Conservation (phyloP, 2,329 filamentous ascomycete genomes). For the Uncinocarpus reesii region DNA sequence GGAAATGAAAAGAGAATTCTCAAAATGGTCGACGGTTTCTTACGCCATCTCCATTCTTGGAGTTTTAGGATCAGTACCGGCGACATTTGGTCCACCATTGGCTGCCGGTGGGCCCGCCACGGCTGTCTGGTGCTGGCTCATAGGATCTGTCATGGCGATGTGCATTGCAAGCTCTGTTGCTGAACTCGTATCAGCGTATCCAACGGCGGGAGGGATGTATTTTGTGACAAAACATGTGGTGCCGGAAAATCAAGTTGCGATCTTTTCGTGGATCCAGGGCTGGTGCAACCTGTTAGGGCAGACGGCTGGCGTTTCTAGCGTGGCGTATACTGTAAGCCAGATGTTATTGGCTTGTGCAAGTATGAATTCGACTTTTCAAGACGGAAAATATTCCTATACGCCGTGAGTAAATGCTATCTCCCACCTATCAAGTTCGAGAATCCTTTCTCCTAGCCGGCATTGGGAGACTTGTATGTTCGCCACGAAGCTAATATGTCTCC, state of each 20-base stretch:
- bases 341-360: conserved; percentile 53
- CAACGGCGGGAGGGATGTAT: conserved; percentile 58
- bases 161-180: conserved; percentile 56
- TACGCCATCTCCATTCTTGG: conserved; percentile 57
- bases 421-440: not conserved
- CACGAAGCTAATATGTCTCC: conserved; percentile 5
- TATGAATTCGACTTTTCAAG: conserved; percentile 49
- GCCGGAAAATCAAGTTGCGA: conserved; percentile 49
- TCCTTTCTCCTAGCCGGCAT: not conserved
- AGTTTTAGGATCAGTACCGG: conserved; percentile 55
- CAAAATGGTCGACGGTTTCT: conserved; percentile 56
- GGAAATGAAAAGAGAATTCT: conserved; percentile 54
- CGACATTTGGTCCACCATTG: conserved; percentile 51
- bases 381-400: conserved; percentile 44
- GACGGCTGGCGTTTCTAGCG: conserved; percentile 52
- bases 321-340: conserved; percentile 54
- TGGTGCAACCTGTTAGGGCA: conserved; percentile 58
- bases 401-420: conserved; percentile 40
- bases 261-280: conserved; percentile 57
- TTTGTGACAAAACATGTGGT: conserved; percentile 58
- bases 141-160: conserved; percentile 54
- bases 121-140: conserved; percentile 56
- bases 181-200: conserved; percentile 56
- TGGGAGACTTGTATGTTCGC: not conserved
- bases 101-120: conserved; percentile 52